Percentiles rank a stretch among this genome's conserved stretches.
Evolutionary conservation across 225 moss, liverwort and hornwort genomes (phyloP).

Genomic region (Bryum argenteum): DNA sequence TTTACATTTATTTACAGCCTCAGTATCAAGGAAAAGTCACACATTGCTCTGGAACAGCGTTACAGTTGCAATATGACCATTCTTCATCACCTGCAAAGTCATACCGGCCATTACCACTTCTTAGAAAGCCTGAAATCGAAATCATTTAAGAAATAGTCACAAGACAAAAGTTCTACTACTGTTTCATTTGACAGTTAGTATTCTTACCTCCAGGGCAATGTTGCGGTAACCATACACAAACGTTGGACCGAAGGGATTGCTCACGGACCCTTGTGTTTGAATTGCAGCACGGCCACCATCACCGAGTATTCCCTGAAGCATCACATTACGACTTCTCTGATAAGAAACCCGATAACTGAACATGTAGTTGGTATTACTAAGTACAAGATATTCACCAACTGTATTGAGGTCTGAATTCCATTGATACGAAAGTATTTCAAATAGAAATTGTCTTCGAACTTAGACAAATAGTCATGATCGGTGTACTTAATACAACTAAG

Average conservation of each 20-base stretch:
- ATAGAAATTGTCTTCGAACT: too few species aligned
- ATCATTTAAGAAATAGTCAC: too few species aligned
- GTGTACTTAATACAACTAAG: not conserved
- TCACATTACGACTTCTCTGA: not conserved
- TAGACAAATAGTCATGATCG: too few species aligned
- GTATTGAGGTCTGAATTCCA: too few species aligned
- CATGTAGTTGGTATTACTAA: too few species aligned
- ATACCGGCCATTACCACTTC: not conserved
- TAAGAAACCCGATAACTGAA: not conserved
- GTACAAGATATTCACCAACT: too few species aligned
- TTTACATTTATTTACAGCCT: constrained; percentile 35
- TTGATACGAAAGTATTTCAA: too few species aligned
- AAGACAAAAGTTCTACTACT: too few species aligned
- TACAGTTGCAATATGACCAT: constrained; percentile 94
- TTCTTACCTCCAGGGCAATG: constrained; percentile 80
- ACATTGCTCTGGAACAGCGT: constrained; percentile 87
- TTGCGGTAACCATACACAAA: constrained; percentile 97
- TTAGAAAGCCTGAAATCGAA: too few species aligned
- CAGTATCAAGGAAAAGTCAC: constrained; percentile 17
- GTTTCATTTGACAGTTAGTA: too few species aligned
- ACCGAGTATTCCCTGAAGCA: constrained; percentile 76
- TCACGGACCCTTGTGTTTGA: constrained; percentile 96
- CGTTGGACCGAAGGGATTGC: constrained; percentile 98
- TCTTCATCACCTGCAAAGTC: constrained; percentile 85
- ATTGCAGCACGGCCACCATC: constrained; percentile 99